Conservation (phyloP, 2,329 filamentous ascomycete genomes). For the Zymoseptoria crescenta region DNA sequence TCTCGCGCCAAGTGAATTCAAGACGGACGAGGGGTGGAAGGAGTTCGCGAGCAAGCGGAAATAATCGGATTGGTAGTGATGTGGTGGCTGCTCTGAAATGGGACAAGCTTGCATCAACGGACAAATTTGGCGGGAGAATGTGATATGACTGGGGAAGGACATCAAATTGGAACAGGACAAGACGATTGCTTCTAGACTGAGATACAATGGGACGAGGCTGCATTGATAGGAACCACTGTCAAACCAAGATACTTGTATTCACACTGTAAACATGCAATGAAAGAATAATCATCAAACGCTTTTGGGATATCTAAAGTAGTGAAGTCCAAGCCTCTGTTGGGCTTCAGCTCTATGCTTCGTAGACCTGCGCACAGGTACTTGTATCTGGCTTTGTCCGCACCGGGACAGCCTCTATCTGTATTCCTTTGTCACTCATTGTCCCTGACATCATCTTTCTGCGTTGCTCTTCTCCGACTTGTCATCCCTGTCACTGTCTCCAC, state of each 20-base stretch:
- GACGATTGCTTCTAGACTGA: too few species aligned
- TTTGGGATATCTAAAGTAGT: neutral
- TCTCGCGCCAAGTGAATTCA: too few species aligned
- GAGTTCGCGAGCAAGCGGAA: too few species aligned
- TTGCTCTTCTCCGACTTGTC: neutral
- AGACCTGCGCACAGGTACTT: neutral
- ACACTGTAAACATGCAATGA: constrained; percentile 17
- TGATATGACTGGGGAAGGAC: too few species aligned
- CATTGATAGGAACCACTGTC: too few species aligned
- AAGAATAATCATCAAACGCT: constrained; percentile 1
- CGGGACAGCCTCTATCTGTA: neutral
- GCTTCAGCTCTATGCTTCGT: neutral
- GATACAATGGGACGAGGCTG: too few species aligned
- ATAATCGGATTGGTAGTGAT: too few species aligned
- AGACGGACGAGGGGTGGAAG: too few species aligned
- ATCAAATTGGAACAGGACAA: too few species aligned
- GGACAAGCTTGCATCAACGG: too few species aligned
- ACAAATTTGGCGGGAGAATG: too few species aligned
- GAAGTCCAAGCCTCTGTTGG: neutral
- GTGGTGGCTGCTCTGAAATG: too few species aligned
- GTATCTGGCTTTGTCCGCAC: neutral
- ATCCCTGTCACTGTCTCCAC: neutral
- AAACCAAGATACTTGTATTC: constrained; percentile 7
- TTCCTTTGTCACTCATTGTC: neutral
- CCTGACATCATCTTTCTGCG: neutral